Evolutionary conservation across 2,329 filamentous ascomycete species (phyloP), one percentile per base, ranked within the genome.

Genomic region (Ilyonectria sp.): DNA sequence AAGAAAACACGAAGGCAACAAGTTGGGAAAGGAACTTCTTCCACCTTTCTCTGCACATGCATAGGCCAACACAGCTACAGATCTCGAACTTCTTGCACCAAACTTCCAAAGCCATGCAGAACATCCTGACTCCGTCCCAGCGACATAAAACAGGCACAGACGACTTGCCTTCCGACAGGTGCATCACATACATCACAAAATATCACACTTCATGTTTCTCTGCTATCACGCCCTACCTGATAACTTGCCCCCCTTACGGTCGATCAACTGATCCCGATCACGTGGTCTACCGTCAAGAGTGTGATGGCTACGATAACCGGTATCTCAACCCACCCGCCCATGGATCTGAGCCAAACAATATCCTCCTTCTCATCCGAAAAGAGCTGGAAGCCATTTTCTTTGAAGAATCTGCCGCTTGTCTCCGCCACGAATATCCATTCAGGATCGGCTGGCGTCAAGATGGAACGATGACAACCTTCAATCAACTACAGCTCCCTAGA

Each of bases 311-410:
- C 33, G 13, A 35, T 35, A 13, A 2, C 9, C 33, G 33, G 13
- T 35, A 43, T 43, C 17, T 43, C 17, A 13, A 6, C 11, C 6
- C 40, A 43, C 40, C 40, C 11, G 17, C 10, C 17, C 15, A 13
- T 43, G 40, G 15, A n/a, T 6, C 11, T n/a, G 10, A 13, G 17
- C 40, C 11, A 6, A 13, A 43, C 6, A 43, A 43, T n/a, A 35
- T 35, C 9, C 2, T 7, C 11, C 13, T 43, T 43, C 40, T 43
- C 40, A 43, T 43, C 15, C 40, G 37, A 21, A 47, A 58, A 31
- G 55, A 58, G 40, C 29, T 58, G 26, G 11, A 44, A 19, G 8
- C 13, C 6, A 58, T 58, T 7, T 58, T 46, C 43, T 58, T n/a
- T 37, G 40, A 58, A 17, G 21, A 21, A 19, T 47, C 37, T 31